phyloP scores from a whole-genome alignment of 2,329 filamentous ascomycete species.

The Pseudohalonectria lignicola region DNA sequence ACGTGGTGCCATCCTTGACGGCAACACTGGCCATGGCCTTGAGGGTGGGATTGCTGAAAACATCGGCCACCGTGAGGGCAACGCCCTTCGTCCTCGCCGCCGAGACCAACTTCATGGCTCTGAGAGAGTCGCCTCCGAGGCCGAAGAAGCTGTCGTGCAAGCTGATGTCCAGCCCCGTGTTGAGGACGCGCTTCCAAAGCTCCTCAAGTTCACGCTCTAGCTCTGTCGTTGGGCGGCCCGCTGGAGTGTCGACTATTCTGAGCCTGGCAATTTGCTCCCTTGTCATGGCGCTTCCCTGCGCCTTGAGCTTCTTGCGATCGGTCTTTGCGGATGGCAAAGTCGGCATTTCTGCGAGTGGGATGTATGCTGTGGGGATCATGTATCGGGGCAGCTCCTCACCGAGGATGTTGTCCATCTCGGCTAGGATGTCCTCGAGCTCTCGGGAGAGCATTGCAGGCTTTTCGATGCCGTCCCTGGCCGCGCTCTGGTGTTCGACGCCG shows the following conservation, averaged over 20 bases:
- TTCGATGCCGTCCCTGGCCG: not conserved
- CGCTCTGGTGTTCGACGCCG: not conserved
- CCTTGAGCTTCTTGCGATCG: conserved; percentile 35
- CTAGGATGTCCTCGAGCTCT: conserved; percentile 18
- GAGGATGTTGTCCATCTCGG: conserved; percentile 18
- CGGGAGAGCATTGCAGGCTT: not conserved
- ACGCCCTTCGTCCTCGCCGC: conserved; percentile 26
- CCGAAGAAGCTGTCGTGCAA: conserved; percentile 34
- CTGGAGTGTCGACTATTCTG: conserved; percentile 7
- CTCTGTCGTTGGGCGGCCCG: conserved; percentile 18
- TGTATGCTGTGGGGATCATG: conserved; percentile 36
- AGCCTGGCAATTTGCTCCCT: conserved; percentile 27
- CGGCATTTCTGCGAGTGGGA: conserved; percentile 33
- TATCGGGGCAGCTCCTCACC: conserved; percentile 27
- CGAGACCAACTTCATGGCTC: conserved; percentile 38
- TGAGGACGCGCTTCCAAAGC: conserved; percentile 13
- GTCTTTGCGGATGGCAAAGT: conserved; percentile 36
- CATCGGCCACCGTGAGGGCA: conserved; percentile 29
- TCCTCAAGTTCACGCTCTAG: conserved; percentile 26
- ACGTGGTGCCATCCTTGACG: conserved; percentile 9
- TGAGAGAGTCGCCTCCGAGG: conserved; percentile 38
- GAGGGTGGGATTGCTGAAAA: conserved; percentile 33
- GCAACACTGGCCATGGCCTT: conserved; percentile 28
- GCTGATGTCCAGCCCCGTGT: conserved; percentile 10
- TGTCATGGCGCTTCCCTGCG: conserved; percentile 28